Base-by-base conservation (phyloP, 2,329 filamentous ascomycete genomes). In the Colletotrichum sublineola region DNA sequence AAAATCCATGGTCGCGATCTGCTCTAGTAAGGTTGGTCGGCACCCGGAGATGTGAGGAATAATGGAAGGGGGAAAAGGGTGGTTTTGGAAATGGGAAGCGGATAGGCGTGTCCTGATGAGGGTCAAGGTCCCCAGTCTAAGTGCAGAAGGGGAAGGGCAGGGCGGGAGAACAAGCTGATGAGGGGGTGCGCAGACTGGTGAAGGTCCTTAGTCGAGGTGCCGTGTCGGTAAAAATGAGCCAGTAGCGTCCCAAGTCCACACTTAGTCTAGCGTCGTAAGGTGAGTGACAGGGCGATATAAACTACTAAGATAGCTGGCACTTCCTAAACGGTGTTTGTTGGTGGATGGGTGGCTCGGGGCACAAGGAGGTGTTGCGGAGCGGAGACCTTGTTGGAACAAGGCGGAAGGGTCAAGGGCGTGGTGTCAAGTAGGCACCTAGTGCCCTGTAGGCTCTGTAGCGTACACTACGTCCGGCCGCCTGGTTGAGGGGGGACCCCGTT, bases 1-100 rank as follows among this genome's bases (percentile, higher is more conserved):
- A 80, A 86, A 90, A 78, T 89, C 87, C 88, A 90, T 89, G 65
- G 71, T 73, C 50, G 75, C 60, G 71, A 68, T 72, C 53, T 68
- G 9, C 56, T 61, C 58, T 69, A 24, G 15, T 31, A 46, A 55
- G 44, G 66, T 55, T 40, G 60, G 44, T n/a, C 69, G 52, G 53
- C 69, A 46, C 33, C 38, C 40, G 38, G 55, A 56, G 42, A 53
- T 52, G 60, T 20, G 44, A 63, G 36, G 44, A 40, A 12, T 46
- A 46, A 52, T 63, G 60, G 33, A 48, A 29, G n/a, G 20, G 55
- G n/a, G 36, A 24, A 62, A 53, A 63, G 12, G 24, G 56, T 40
- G 38, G 44, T 42, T 52, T 31, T 31, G 52, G 44, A 57, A 42
- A 31, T 56, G 58, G 55, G 46, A 63, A 68, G 66, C 66, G 69